Evolutionary conservation across 2,329 filamentous ascomycete genomes (phyloP).

Genomic region (Aspergillus ustus): DNA sequence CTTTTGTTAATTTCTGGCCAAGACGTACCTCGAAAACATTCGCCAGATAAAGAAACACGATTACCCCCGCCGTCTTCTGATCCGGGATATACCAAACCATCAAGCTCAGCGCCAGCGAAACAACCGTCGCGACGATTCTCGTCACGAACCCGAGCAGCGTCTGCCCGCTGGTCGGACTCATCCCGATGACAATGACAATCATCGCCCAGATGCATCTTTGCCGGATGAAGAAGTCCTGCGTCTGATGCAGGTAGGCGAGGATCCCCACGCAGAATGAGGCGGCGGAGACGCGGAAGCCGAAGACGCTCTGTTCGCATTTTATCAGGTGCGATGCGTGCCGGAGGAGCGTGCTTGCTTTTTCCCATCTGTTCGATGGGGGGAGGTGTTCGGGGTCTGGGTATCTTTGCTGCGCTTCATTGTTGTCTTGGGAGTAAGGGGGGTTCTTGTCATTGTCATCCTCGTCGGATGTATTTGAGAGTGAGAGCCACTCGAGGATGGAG

Average conservation of each 20-base stretch:
- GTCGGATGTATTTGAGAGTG: conserved; percentile 20
- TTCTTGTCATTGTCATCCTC: conserved; percentile 12
- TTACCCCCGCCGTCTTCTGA: conserved; percentile 63
- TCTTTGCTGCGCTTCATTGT: conserved; percentile 46
- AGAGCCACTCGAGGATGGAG: conserved; percentile 65
- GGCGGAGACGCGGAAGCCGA: conserved; percentile 71
- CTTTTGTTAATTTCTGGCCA: background rate
- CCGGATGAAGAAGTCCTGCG: conserved; percentile 68
- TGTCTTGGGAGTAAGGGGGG: conserved; percentile 62
- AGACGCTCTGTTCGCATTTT: conserved; percentile 66
- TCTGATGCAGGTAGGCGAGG: conserved; percentile 65
- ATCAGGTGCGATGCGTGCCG: conserved; percentile 63
- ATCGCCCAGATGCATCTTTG: conserved; percentile 76
- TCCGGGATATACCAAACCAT: conserved; percentile 75
- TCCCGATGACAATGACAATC: conserved; percentile 73
- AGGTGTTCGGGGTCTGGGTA: conserved; percentile 71
- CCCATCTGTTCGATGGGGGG: conserved; percentile 63
- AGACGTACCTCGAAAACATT: conserved; percentile 56
- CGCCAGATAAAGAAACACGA: conserved; percentile 71
- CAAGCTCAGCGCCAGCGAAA: conserved; percentile 65
- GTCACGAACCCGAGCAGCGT: conserved; percentile 71
- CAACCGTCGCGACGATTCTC: conserved; percentile 64
- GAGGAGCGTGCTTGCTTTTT: conserved; percentile 64
- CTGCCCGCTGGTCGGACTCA: conserved; percentile 70
- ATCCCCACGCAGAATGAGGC: conserved; percentile 74